Evolutionary conservation across 352 stramenopile species (phyloP), one percentile per base, ranked within the genome.

Genomic region (Blastocystis sp.): DNA sequence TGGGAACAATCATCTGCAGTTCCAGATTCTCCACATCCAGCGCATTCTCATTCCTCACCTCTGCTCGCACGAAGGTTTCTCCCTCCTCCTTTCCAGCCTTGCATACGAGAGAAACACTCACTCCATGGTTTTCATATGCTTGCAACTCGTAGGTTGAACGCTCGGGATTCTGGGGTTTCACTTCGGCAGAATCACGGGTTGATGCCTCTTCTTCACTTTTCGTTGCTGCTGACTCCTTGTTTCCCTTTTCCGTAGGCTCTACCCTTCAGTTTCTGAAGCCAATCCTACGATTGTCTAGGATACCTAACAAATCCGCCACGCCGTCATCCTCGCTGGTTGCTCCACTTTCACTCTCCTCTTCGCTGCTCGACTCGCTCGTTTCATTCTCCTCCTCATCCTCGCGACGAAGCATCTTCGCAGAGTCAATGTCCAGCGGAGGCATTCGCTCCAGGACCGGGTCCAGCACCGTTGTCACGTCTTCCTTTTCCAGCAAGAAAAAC

Each of bases 91-190:
- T 93, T 79, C 91, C 92, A 51, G 89, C 90, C 87, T 97, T 95
- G 29, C 93, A 92, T 89, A 98, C 98, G 63, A 97, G 89, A 63
- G 93, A 92, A 56, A 99, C 90, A 32, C 89, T 94, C 29, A 99
- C 87, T 24, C 95, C 95, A 86, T 96, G 92, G 90, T 98, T 97
- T 48, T 97, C 92, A 88, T 98, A 98, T 34, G 93, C 95, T 73
- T 91, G 92, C 14, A 98, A 87, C 71, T 87, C 27, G 71, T 11
- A 54, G 87, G 84, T 64, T 89, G 90, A 6, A 91, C 90, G 29
- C n/a, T n/a, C n/a, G n/a, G n/a, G n/a, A n/a, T n/a, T n/a, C n/a
- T n/a, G n/a, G n/a, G n/a, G n/a, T n/a, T n/a, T n/a, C n/a, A n/a
- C n/a, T n/a, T n/a, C n/a, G n/a, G n/a, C n/a, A n/a, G n/a, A n/a